A percentile compares a stretch with the other conserved stretches of the same genome.
phyloP scores from a whole-genome alignment of 768 basidiomycete species.

The Auricularia cornea region DNA sequence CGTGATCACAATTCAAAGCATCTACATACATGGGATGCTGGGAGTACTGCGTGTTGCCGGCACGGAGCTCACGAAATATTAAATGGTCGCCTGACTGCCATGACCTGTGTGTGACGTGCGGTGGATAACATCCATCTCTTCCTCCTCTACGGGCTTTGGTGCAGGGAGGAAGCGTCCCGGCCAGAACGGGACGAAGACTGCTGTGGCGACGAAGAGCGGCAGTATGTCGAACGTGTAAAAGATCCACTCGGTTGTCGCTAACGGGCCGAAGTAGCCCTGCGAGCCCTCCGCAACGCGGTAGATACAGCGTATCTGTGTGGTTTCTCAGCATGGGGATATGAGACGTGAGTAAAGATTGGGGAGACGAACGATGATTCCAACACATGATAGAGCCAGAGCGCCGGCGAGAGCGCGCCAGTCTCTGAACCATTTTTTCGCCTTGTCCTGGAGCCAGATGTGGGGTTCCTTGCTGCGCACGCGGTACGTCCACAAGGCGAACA shows the following conservation, averaged over 20 bases:
- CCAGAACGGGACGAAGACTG: conserved; percentile 55
- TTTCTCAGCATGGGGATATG: too few species aligned
- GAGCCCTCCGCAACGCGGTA: conserved; percentile 52
- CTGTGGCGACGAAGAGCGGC: conserved; percentile 53
- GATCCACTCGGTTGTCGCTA: conserved; percentile 50
- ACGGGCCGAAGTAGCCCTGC: conserved; percentile 44
- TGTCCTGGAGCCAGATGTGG: conserved; percentile 32
- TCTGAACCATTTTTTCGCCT: conserved; percentile 36
- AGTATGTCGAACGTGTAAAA: conserved; percentile 65
- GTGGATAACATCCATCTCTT: too few species aligned
- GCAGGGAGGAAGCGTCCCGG: conserved; percentile 34
- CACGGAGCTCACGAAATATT: too few species aligned
- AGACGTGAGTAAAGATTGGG: too few species aligned
- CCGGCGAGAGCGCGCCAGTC: conserved; percentile 54
- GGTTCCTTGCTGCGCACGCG: conserved; percentile 36
- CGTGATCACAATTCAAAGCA: too few species aligned
- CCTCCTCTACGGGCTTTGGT: too few species aligned
- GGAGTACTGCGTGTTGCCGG: too few species aligned
- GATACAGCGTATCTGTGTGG: conserved; percentile 48
- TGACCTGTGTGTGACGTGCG: too few species aligned
- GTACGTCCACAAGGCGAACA: conserved; percentile 41
- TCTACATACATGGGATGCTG: too few species aligned
- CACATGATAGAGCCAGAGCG: conserved; percentile 45
- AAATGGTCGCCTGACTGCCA: too few species aligned
- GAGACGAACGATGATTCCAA: conserved; percentile 51